phyloP scores from a whole-genome alignment of 164 flowering plant species.

The Nymphaea thermarum region DNA sequence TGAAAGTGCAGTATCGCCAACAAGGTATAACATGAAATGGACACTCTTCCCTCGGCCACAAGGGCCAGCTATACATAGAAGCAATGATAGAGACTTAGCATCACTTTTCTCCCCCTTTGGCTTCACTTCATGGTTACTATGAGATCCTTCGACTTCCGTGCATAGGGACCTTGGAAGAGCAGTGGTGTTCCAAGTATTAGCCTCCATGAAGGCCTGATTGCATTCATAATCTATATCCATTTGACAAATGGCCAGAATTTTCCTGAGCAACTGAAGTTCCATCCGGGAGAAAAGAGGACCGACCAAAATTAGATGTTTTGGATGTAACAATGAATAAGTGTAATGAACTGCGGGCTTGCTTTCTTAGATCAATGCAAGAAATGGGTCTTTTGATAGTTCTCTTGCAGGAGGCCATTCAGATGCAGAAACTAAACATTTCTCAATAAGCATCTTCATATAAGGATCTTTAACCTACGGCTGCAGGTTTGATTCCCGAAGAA shows the following conservation, averaged over 20 bases:
- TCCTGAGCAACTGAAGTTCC: constrained; percentile 13
- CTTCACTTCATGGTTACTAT: constrained; percentile 42
- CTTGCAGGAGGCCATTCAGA: constrained; percentile 38
- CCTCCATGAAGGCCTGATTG: constrained; percentile 17
- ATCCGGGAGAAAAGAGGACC: constrained; percentile 34
- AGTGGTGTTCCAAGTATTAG: constrained; percentile 13
- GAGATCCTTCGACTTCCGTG: constrained; percentile 38
- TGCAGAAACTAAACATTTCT: constrained; percentile 50
- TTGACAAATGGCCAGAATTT: constrained; percentile 20
- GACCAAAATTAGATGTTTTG: constrained; percentile 25
- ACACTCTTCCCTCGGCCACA: constrained; percentile 47
- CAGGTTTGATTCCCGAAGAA: constrained; percentile 57
- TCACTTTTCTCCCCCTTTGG: constrained; percentile 48
- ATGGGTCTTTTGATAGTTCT: constrained; percentile 52
- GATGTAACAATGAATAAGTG: constrained; percentile 35
- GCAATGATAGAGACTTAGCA: constrained; percentile 48
- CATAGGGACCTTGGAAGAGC: constrained; percentile 11
- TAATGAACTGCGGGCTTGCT: constrained; percentile 13
- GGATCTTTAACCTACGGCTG: constrained; percentile 43
- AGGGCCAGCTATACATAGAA: constrained; percentile 45
- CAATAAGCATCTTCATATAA: constrained; percentile 37
- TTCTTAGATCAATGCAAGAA: constrained; percentile 28
- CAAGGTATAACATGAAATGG: constrained; percentile 56
- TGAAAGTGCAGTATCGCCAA: constrained; percentile 57
- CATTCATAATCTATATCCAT: constrained; percentile 59